Evolutionary conservation across 106 monocot species (phyloP).

Genomic region (Dendrobium chrysotoxum): DNA sequence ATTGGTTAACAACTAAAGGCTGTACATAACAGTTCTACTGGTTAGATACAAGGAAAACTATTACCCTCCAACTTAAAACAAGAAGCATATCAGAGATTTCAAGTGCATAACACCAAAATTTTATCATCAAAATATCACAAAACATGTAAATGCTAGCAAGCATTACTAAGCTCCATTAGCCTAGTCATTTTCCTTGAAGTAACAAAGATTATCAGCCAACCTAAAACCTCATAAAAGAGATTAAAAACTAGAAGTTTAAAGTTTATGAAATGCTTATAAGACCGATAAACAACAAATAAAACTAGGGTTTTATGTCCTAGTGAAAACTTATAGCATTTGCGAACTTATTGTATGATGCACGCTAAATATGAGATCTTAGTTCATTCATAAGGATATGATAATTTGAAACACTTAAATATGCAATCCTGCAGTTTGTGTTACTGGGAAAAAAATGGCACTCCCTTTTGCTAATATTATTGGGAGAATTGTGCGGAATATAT

Average conservation of each 20-base stretch:
- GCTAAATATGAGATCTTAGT: background rate
- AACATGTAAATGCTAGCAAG: background rate
- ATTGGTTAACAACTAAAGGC: background rate
- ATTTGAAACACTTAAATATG: background rate
- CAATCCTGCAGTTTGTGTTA: background rate
- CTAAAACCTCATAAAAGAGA: background rate
- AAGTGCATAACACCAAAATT: background rate
- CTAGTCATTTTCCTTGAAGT: background rate
- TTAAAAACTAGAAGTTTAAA: background rate
- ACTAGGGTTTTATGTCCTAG: background rate
- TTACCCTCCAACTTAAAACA: background rate
- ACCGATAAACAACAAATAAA: background rate
- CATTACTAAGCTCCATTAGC: background rate
- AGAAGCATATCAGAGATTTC: background rate
- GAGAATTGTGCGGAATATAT: background rate
- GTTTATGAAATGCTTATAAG: background rate
- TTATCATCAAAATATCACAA: background rate
- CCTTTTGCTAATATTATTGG: background rate
- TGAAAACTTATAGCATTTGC: background rate
- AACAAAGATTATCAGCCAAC: background rate
- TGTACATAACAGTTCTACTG: background rate
- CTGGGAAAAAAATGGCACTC: background rate
- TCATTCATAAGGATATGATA: background rate
- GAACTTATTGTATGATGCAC: background rate
- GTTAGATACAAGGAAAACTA: background rate